Conservation (phyloP, 2,329 filamentous ascomycete genomes). For the Cytospora leucostoma region DNA sequence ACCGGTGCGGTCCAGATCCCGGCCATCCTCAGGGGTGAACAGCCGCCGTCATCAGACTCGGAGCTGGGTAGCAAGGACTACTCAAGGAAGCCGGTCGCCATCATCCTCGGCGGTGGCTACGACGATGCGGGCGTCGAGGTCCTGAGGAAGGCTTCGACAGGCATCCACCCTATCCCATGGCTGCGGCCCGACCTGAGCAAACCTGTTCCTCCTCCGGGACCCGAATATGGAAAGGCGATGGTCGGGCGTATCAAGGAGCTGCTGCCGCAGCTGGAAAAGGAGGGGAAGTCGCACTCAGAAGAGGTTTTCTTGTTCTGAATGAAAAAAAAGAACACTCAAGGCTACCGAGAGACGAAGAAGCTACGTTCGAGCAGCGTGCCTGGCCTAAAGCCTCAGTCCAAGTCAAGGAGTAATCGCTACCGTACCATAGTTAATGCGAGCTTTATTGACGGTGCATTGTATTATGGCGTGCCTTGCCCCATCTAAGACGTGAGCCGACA, state of each 20-base stretch:
- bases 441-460: too few relatives aligned
- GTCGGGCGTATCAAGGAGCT: conserved; percentile 29
- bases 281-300: conserved; percentile 25
- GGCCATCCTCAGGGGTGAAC: conserved; percentile 30
- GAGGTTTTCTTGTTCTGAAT: conserved; percentile 23
- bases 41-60: conserved; percentile 24
- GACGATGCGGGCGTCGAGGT: conserved; percentile 27
- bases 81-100: conserved; percentile 26
- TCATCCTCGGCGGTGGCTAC: conserved; percentile 32
- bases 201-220: conserved; percentile 31
- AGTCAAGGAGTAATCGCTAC: too few relatives aligned
- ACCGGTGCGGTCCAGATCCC: conserved; percentile 28
- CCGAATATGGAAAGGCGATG: conserved; percentile 32
- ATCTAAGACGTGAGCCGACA: not conserved
- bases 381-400: too few relatives aligned
- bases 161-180: conserved; percentile 31
- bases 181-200: conserved; percentile 30
- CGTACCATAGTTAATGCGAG: too few relatives aligned
- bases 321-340: too few relatives aligned
- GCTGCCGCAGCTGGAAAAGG: conserved; percentile 21
- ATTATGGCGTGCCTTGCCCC: not conserved
- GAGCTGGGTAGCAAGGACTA: conserved; percentile 32
- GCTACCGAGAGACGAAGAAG: too few relatives aligned
- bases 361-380: too few relatives aligned
- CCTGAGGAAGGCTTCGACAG: conserved; percentile 28